Conservation (phyloP, 768 basidiomycete species). For the Tricholoma saponaceum region DNA sequence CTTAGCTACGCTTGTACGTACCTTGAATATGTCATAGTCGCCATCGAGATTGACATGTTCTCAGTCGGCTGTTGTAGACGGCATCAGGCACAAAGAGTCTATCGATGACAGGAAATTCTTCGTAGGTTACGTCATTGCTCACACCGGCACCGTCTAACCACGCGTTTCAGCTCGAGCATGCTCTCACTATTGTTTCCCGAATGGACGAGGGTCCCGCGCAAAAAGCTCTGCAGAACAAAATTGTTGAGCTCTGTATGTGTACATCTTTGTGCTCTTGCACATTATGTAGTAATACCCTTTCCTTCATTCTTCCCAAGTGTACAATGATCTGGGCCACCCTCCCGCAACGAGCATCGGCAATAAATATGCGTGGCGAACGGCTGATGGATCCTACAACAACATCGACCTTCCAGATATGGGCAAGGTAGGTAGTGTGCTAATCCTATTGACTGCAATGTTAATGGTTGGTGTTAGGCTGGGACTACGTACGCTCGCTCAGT, state of each 20-base stretch:
- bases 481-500: conserved; percentile 83
- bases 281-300: background rate
- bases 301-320: conserved; percentile 41
- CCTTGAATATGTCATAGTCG: background rate
- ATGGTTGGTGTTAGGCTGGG: conserved; percentile 40
- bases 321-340: conserved; percentile 80
- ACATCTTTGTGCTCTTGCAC: background rate
- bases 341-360: conserved; percentile 64
- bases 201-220: conserved; percentile 45
- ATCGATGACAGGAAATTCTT: conserved; percentile 78
- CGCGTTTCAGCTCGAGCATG: conserved; percentile 60
- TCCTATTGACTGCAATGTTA: background rate
- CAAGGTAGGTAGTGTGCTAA: conserved; percentile 30
- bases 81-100: conserved; percentile 51
- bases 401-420: conserved; percentile 66
- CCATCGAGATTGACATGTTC: background rate
- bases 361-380: conserved; percentile 60
- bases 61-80: conserved; percentile 60
- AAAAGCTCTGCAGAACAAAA: conserved; percentile 37
- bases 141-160: background rate
- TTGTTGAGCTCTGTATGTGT: conserved; percentile 53
- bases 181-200: conserved; percentile 57
- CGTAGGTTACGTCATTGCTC: conserved; percentile 35
- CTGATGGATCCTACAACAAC: conserved; percentile 81
- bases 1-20: conserved; percentile 39